Conservation (phyloP, 2,329 filamentous ascomycete genomes). For the Fusarium pseudonygamai region DNA sequence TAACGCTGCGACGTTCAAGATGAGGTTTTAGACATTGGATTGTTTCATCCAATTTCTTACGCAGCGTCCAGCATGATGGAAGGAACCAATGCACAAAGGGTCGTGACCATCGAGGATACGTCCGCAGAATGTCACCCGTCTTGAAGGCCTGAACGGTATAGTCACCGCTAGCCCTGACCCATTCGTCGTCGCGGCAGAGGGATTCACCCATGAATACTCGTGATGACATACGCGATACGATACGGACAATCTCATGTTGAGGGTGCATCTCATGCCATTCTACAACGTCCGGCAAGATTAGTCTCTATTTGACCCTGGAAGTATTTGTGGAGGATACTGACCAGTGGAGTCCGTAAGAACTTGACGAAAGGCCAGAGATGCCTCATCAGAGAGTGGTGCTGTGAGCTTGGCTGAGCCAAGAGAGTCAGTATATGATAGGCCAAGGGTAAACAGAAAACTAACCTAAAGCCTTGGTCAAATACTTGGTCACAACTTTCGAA, state of each 20-base stretch:
- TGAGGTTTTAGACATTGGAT: conserved; percentile 37
- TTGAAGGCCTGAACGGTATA: conserved; percentile 57
- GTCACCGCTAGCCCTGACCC: conserved; percentile 55
- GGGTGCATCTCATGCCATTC: conserved; percentile 5
- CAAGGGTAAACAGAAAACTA: not conserved
- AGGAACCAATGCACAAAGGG: conserved; percentile 57
- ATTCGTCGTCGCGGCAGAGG: conserved; percentile 54
- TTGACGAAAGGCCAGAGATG: not conserved
- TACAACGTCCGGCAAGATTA: not conserved
- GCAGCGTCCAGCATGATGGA: conserved; percentile 44
- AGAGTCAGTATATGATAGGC: not conserved
- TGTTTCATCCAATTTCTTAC: conserved; percentile 36
- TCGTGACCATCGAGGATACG: conserved; percentile 56
- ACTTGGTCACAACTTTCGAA: not conserved
- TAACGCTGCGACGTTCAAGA: conserved; percentile 37
- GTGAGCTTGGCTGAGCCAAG: not conserved
- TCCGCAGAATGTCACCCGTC: conserved; percentile 42
- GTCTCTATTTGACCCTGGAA: accelerated
- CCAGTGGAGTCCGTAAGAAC: not conserved
- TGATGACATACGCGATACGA: conserved; percentile 33
- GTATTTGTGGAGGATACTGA: not conserved
- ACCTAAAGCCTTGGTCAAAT: not conserved
- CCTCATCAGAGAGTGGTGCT: not conserved
- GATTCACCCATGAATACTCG: conserved; percentile 53
- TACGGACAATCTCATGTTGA: not conserved